Base-by-base conservation (phyloP, 192 early-diverging fungal species). In the Dimargaris verticillata region DNA sequence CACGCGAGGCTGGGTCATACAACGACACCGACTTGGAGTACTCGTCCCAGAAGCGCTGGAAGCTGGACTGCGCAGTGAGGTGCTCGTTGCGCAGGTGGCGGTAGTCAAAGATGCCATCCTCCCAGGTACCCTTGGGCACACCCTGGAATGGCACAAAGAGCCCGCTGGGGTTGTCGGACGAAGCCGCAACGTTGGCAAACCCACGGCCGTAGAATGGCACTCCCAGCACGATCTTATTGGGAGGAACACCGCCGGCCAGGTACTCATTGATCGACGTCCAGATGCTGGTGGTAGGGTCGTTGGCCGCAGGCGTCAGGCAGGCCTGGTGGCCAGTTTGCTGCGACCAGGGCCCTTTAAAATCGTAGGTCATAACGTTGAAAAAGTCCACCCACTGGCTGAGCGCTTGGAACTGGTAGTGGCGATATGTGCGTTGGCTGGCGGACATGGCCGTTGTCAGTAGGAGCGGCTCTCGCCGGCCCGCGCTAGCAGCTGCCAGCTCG, bases 301-400 rank as follows among this genome's bases (percentile, higher is more conserved):
- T 78, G 7, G 81, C 72, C 20, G 84, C 72, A 7, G 74, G 63
- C 46, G 80, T 80, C 60, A 97, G 70, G 65, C 91, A 89, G 57
- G 92, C 78, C 61, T 99, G 96, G 70, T 97, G 96, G 24, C 83
- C 88, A 3, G 88, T 72, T 20, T 62, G 61, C 14, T 26, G 13
- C 28, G 82, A 83, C 85, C 88, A 85, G 28, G 76, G 66, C 2
- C 84, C 83, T 0, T 75, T 67, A 50, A 81, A 80, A 67, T 91
- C 88, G 69, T 95, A 97, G 3, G 90, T 79, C 95, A 99, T 99
- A 47, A 97, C 66, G 65, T 93, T 88, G 74, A 97, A 86, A 20
- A 74, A 63, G 69, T 91, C 84, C 33, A 87, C 75, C 43, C 80
- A 80, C 24, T 74, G 72, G 9, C 77, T 74, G 74, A 86, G 84